Percentiles rank a stretch among this genome's conserved stretches.
These are phyloP conservation scores for Kurtzmaniella quercitrusa DNA, from an alignment of 1,139 yeast species.

Conservation along the genomic window DNA sequence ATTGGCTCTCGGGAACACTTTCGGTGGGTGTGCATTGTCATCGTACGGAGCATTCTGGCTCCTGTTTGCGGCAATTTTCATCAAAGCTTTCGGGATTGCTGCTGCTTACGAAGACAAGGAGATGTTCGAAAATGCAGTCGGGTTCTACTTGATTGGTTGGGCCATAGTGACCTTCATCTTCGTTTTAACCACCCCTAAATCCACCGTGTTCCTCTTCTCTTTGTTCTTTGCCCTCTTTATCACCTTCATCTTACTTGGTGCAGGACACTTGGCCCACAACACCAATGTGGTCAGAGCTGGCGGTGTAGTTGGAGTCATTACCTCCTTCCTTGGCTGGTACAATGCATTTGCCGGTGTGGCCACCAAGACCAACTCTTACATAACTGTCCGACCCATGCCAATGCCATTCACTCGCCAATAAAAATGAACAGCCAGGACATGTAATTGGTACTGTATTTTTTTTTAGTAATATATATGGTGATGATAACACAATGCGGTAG, in stretches of 20 bases:
- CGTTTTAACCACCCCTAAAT: constrained; percentile 36
- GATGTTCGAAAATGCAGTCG: constrained; percentile 32
- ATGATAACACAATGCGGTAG: too few relatives aligned
- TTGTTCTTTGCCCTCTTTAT: constrained; percentile 33
- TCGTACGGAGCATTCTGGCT: constrained; percentile 45
- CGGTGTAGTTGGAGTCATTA: constrained; percentile 40
- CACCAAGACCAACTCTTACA: constrained; percentile 24
- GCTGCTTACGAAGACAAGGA: constrained; percentile 45
- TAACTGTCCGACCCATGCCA: constrained; percentile 15
- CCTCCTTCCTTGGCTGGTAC: constrained; percentile 41
- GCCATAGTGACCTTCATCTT: constrained; percentile 39
- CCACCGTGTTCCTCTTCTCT: constrained; percentile 37
- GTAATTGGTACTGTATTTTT: too few relatives aligned
- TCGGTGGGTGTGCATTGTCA: constrained; percentile 39
- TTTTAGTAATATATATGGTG: too few relatives aligned
- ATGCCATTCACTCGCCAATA: constrained; percentile 11
- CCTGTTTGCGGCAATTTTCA: constrained; percentile 31
- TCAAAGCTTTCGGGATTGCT: constrained; percentile 47
- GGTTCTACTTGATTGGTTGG: constrained; percentile 44
- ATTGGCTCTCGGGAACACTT: constrained; percentile 33
- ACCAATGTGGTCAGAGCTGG: constrained; percentile 33
- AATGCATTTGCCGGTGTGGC: constrained; percentile 35
- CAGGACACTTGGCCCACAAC: constrained; percentile 33
- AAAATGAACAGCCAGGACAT: neutral
- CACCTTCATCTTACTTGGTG: constrained; percentile 41